phyloP scores from a whole-genome alignment of 805 yeast genomes.

The Candida broadrunensis region DNA sequence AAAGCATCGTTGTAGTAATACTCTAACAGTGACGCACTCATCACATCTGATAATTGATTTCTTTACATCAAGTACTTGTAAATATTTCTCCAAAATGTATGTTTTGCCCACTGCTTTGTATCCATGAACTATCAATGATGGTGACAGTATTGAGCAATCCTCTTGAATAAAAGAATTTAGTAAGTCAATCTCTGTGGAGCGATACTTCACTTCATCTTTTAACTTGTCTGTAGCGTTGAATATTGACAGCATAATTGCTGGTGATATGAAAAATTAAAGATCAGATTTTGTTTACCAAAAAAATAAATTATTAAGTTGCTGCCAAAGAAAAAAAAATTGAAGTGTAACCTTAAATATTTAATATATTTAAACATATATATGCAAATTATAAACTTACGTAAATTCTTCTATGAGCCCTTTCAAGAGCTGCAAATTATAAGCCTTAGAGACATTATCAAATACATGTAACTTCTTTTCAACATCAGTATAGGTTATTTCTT shows the following conservation, averaged over 20 bases:
- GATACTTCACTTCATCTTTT: slow-evolving; percentile 16
- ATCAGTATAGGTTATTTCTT: slow-evolving; percentile 45
- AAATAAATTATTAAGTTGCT: too few species aligned
- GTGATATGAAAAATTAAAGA: too few species aligned
- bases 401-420: slow-evolving; percentile 28
- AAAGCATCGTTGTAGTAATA: slow-evolving; percentile 41
- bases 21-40: slow-evolving; percentile 38
- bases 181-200: slow-evolving; percentile 33
- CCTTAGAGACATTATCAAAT: slow-evolving; percentile 57
- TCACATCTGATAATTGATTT: slow-evolving; percentile 41
- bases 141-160: slow-evolving; percentile 23
- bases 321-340: too few species aligned
- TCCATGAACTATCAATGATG: slow-evolving; percentile 46
- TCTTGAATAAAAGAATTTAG: slow-evolving; percentile 32
- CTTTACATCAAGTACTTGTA: slow-evolving; percentile 23
- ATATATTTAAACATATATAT: too few species aligned
- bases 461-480: slow-evolving; percentile 45
- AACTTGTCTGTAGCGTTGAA: background rate
- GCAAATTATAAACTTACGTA: slow-evolving; percentile 3
- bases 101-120: slow-evolving; percentile 50
- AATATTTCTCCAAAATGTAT: slow-evolving; percentile 28
- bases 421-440: slow-evolving; percentile 59
- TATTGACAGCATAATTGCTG: too few species aligned
- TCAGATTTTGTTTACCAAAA: too few species aligned
- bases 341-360: too few species aligned